Percentiles rank a stretch among this genome's conserved stretches.
These are phyloP conservation scores for Fusarium drepaniforme DNA, from an alignment of 2,329 filamentous ascomycete genomes.

Conservation along the genomic window DNA sequence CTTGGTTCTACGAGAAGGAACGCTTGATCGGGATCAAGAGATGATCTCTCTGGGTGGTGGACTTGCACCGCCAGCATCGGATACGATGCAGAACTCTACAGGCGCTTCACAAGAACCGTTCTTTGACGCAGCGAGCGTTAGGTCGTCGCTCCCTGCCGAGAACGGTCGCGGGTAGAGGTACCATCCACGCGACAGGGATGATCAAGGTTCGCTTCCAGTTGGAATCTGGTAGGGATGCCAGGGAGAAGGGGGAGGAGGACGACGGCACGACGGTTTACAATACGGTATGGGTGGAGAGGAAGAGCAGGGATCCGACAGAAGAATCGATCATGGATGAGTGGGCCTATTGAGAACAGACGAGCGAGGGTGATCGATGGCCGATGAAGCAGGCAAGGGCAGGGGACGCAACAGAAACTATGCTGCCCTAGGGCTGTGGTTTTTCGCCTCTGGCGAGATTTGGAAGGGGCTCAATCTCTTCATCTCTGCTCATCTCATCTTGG, in stretches of 20 bases:
- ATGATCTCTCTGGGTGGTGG: neutral
- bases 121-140: constrained; percentile 21
- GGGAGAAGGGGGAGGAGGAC: constrained; percentile 21
- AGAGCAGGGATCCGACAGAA: constrained; percentile 36
- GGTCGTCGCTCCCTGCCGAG: constrained; percentile 22
- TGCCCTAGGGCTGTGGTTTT: constrained; percentile 34
- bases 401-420: constrained; percentile 32
- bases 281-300: constrained; percentile 35
- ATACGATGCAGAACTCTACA: constrained; percentile 18
- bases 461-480: constrained; percentile 24
- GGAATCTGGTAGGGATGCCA: constrained; percentile 33
- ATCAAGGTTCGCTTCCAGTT: constrained; percentile 39
- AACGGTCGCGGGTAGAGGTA: constrained; percentile 39
- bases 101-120: constrained; percentile 25
- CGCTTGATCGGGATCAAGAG: neutral
- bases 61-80: constrained; percentile 9
- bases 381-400: constrained; percentile 32
- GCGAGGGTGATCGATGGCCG: constrained; percentile 35
- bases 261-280: constrained; percentile 38
- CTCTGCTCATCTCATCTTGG: constrained; percentile 18
- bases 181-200: constrained; percentile 34
- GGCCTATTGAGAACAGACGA: constrained; percentile 23
- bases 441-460: constrained; percentile 27
- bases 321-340: constrained; percentile 43
- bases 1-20: neutral